These are phyloP conservation scores for Mycena citricolor DNA, from an alignment of 1,284 basidiomycete genomes.

Conservation along the genomic window DNA sequence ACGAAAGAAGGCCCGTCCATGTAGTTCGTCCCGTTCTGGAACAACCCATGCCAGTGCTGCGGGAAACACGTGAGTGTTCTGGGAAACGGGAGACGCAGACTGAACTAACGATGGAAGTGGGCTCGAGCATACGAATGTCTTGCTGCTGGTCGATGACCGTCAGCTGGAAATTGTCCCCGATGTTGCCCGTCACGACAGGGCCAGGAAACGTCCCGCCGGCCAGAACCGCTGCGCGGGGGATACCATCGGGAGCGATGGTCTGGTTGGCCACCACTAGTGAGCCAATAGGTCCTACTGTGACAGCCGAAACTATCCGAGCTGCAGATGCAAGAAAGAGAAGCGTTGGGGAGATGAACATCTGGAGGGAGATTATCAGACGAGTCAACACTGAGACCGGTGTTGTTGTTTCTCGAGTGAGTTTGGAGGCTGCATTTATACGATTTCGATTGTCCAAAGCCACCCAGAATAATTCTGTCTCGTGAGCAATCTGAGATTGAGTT, in stretches of 20 bases:
- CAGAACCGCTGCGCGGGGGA: slow-evolving; percentile 9
- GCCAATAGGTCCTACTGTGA: too few relatives aligned
- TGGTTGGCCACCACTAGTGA: too few relatives aligned
- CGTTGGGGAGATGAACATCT: too few relatives aligned
- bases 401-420: too few relatives aligned
- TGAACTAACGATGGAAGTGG: slow-evolving; percentile 9
- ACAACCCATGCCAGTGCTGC: slow-evolving; percentile 16
- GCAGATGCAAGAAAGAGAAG: too few relatives aligned
- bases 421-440: too few relatives aligned
- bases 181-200: slow-evolving; percentile 27
- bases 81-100: not conserved
- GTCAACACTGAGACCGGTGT: too few relatives aligned
- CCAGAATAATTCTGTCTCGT: too few relatives aligned
- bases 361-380: too few relatives aligned
- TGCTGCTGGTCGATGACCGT: slow-evolving; percentile 4
- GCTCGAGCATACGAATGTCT: slow-evolving; percentile 4
- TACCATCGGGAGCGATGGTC: not conserved
- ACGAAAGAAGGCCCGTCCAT: slow-evolving; percentile 3
- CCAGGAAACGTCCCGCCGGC: slow-evolving; percentile 25
- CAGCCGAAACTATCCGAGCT: too few relatives aligned
- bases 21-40: slow-evolving; percentile 6
- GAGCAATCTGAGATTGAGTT: too few relatives aligned
- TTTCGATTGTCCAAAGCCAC: too few relatives aligned
- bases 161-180: slow-evolving; percentile 8
- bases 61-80: not conserved